These are phyloP conservation scores for Meripilus lineatus DNA, from an alignment of 1,284 basidiomycete genomes.

Conservation along the genomic window DNA sequence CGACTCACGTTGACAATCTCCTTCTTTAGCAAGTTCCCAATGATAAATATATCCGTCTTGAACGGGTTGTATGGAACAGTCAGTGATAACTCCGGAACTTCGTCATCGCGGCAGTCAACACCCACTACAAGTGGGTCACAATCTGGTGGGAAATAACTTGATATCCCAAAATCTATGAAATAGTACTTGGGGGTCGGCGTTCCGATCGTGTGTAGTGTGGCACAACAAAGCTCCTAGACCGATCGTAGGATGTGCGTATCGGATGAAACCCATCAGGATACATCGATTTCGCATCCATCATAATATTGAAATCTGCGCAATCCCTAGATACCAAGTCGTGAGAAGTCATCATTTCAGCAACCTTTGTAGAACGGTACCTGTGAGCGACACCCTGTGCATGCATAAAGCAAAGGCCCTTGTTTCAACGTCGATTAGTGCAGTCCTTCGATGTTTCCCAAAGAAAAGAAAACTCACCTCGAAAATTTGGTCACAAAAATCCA, in stretches of 20 bases:
- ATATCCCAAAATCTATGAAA: no score
- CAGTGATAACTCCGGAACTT: not conserved
- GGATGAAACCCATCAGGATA: no score
- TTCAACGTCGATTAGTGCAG: not conserved
- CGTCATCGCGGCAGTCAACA: constrained; percentile 5
- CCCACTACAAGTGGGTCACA: no score
- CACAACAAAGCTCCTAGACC: no score
- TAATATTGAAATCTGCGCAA: no score
- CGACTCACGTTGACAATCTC: not conserved
- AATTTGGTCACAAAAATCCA: constrained; percentile 23
- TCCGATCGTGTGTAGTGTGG: no score
- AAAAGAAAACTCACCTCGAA: constrained; percentile 19
- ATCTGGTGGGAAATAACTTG: no score
- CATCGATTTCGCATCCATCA: no score
- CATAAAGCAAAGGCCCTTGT: constrained; percentile 23
- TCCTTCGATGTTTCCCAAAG: not conserved
- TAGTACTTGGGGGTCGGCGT: no score
- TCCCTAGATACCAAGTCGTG: not conserved
- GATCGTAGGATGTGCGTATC: no score
- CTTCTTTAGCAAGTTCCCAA: constrained; percentile 1
- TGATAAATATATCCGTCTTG: constrained; percentile 1
- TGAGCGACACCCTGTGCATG: constrained; percentile 24
- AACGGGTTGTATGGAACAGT: constrained; percentile 2
- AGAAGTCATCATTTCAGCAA: not conserved
- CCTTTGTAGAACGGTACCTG: constrained; percentile 13